These are phyloP conservation scores for Diatrype stigma DNA, from an alignment of 2,329 filamentous ascomycete genomes.

Conservation along the genomic window DNA sequence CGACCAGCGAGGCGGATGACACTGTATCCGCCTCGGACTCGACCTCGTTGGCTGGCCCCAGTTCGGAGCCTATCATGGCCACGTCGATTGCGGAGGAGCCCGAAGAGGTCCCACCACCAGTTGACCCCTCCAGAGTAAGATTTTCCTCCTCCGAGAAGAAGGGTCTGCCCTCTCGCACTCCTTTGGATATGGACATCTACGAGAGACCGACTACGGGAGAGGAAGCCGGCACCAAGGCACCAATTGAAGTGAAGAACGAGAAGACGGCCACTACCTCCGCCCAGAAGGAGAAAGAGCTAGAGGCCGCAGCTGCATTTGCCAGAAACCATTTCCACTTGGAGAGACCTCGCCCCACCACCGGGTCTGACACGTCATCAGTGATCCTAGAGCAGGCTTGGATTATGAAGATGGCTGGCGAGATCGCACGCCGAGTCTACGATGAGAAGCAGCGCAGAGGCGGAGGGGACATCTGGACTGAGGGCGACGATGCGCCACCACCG, in stretches of 20 bases:
- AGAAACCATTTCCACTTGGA: constrained; percentile 27
- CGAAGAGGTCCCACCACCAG: constrained; percentile 39
- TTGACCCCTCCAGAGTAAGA: constrained; percentile 34
- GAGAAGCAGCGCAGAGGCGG: constrained; percentile 66
- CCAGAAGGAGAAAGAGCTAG: constrained; percentile 21
- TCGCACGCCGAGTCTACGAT: constrained; percentile 81
- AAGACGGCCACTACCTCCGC: constrained; percentile 4
- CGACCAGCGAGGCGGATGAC: constrained; percentile 48
- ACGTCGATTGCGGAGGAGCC: constrained; percentile 57
- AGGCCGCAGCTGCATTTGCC: constrained; percentile 20
- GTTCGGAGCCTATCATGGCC: constrained; percentile 57
- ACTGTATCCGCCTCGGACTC: constrained; percentile 52
- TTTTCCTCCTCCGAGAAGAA: constrained; percentile 32
- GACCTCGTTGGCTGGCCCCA: constrained; percentile 53
- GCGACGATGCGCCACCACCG: constrained; percentile 55
- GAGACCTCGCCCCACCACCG: constrained; percentile 29
- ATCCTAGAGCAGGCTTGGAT: constrained; percentile 82
- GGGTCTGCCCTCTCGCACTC: constrained; percentile 25
- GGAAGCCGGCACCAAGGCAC: constrained; percentile 7
- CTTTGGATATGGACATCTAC: constrained; percentile 31
- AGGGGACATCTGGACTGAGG: constrained; percentile 48
- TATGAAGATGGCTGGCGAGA: constrained; percentile 90
- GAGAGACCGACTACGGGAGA: constrained; percentile 19
- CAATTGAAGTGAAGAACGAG: constrained; percentile 9
- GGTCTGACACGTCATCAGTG: constrained; percentile 49